Conservation (phyloP, 169 alveolate genomes). For the Prorocentrum cordatum region DNA sequence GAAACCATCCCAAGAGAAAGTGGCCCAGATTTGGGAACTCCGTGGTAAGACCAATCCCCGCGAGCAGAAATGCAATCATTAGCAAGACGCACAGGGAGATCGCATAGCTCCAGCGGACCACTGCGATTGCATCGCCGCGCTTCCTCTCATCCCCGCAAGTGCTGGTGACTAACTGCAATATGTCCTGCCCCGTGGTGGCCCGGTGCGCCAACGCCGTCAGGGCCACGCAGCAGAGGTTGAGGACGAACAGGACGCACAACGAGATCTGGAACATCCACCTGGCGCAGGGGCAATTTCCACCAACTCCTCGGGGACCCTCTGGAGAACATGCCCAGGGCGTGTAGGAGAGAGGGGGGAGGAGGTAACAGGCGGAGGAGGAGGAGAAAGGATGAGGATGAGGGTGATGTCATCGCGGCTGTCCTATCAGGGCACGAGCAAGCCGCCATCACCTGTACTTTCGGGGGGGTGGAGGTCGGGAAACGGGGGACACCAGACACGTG, state of each 20-base stretch:
- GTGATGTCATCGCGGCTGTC: too few relatives aligned
- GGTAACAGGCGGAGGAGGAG: too few relatives aligned
- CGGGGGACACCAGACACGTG: too few relatives aligned
- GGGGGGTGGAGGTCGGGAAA: too few relatives aligned
- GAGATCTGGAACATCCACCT: too few relatives aligned
- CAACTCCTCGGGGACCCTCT: too few relatives aligned
- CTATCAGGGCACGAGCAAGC: too few relatives aligned
- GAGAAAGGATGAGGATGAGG: too few relatives aligned
- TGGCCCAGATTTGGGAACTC: constrained; percentile 22
- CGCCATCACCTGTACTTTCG: too few relatives aligned
- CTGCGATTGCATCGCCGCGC: background rate
- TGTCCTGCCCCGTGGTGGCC: constrained; percentile 1
- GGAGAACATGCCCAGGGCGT: too few relatives aligned
- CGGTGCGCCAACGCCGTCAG: constrained; percentile 27
- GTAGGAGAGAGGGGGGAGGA: too few relatives aligned
- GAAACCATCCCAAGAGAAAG: constrained; percentile 34
- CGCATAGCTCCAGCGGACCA: constrained; percentile 18
- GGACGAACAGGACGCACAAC: constrained; percentile 18
- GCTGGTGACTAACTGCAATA: background rate
- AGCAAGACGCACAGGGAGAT: constrained; percentile 1
- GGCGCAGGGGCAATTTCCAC: too few relatives aligned
- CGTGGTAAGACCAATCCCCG: constrained; percentile 2
- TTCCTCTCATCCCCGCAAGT: background rate
- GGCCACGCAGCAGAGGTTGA: constrained; percentile 13
- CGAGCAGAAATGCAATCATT: background rate